These are phyloP conservation scores for Apiospora rasikravindrae DNA, from an alignment of 2,329 filamentous ascomycete species.

Conservation along the genomic window DNA sequence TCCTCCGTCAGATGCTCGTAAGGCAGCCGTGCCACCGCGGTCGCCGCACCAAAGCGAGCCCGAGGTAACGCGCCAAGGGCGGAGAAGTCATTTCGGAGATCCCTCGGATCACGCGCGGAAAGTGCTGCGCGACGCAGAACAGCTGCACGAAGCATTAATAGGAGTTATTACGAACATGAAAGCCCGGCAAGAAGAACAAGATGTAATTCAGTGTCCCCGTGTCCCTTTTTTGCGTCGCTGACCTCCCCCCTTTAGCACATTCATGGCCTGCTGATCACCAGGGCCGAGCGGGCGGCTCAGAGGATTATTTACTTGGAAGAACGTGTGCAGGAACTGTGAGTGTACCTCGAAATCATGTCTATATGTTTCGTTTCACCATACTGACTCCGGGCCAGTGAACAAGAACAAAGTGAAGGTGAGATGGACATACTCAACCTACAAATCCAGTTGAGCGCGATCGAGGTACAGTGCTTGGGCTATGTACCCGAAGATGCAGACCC, in stretches of 20 bases:
- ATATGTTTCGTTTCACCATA: conserved; percentile 6
- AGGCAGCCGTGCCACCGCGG: background rate
- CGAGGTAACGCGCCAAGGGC: background rate
- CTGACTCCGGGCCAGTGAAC: conserved; percentile 48
- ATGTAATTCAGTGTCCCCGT: conserved; percentile 47
- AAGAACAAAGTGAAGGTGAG: conserved; percentile 61
- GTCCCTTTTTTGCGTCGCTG: conserved; percentile 3
- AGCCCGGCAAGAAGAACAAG: conserved; percentile 63
- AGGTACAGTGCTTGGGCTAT: conserved; percentile 59
- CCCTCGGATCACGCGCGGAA: conserved; percentile 36
- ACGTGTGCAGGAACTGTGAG: conserved; percentile 62
- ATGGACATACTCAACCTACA: conserved; percentile 66
- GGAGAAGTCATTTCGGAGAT: conserved; percentile 12
- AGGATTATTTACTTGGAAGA: conserved; percentile 65
- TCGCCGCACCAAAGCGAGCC: background rate
- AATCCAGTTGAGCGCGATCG: conserved; percentile 66
- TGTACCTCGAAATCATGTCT: conserved; percentile 25
- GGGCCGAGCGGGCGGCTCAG: conserved; percentile 61
- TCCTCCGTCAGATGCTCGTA: background rate
- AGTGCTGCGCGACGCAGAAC: conserved; percentile 46
- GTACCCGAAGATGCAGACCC: conserved; percentile 56
- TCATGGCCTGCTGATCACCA: conserved; percentile 62
- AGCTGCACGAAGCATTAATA: conserved; percentile 56
- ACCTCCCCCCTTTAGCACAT: conserved; percentile 56
- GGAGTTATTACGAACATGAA: conserved; percentile 56